A percentile compares a stretch with the other conserved stretches of the same genome.
Conservation (phyloP, 129 eudicot genomes). For the Artemisia argyi region DNA sequence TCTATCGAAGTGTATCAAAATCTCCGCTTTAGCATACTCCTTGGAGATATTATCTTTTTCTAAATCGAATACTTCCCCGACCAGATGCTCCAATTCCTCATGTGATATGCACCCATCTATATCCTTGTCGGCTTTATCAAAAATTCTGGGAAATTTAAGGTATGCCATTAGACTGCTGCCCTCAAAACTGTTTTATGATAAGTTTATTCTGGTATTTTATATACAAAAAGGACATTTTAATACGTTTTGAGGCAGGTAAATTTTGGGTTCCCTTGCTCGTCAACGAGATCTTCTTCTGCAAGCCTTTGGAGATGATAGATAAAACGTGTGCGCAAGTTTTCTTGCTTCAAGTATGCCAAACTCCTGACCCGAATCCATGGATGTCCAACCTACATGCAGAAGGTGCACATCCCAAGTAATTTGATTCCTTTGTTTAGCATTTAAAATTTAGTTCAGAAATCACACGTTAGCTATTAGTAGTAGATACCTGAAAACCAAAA, state of each 20-base stretch:
- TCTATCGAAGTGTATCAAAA: constrained; percentile 20
- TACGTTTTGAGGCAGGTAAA: too few species aligned
- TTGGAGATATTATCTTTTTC: constrained; percentile 16
- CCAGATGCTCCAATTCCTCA: background rate
- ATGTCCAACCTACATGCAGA: too few species aligned
- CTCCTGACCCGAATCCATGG: too few species aligned
- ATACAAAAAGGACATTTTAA: too few species aligned
- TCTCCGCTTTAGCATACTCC: constrained; percentile 19
- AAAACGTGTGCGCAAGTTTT: too few species aligned
- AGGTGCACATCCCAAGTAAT: too few species aligned
- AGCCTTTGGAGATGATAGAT: constrained; percentile 15
- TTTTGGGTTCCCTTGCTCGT: too few species aligned
- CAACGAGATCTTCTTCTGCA: background rate
- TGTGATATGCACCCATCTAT: background rate
- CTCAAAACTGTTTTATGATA: background rate
- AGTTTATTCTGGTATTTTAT: background rate
- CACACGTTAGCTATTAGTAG: too few species aligned
- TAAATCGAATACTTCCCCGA: background rate
- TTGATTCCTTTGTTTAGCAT: too few species aligned
- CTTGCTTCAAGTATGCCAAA: too few species aligned
- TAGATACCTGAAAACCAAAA: constrained; percentile 20
- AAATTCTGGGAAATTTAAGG: background rate
- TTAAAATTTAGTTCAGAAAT: too few species aligned
- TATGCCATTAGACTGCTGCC: background rate
- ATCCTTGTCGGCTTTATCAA: background rate